Evolutionary conservation across 2,329 filamentous ascomycete genomes (phyloP).

Genomic region (Aspergillus fischeri): DNA sequence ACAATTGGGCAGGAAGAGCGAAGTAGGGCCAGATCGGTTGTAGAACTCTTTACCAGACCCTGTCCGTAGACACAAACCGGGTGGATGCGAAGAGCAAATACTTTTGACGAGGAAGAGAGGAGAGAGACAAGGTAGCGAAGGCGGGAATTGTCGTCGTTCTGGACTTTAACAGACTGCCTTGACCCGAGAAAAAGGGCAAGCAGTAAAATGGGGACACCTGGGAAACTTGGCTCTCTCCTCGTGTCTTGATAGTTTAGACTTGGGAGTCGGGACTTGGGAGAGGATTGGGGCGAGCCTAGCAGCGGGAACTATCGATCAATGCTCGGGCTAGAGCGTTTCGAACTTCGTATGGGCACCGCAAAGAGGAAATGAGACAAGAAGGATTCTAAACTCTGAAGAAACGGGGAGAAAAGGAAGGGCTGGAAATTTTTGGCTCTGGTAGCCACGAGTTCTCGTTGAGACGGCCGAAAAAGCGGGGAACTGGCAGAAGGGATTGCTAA

Average conservation of each 20-base stretch:
- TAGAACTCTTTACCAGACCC: not conserved
- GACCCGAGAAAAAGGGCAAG: not conserved
- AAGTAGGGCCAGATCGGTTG: conserved; percentile 8
- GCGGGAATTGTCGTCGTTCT: not conserved
- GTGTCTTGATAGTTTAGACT: not conserved
- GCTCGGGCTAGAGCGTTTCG: conserved; percentile 4
- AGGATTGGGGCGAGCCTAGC: conserved; percentile 10
- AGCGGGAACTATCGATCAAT: conserved; percentile 13
- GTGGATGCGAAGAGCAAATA: not conserved
- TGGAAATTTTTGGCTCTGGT: not conserved
- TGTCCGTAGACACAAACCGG: not conserved
- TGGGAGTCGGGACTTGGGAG: not conserved
- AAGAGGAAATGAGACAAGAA: not conserved
- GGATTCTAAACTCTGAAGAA: not conserved
- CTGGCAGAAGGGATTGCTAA: not conserved
- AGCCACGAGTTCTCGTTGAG: not conserved
- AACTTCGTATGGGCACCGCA: not conserved
- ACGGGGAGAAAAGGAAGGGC: not conserved
- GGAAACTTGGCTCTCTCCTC: not conserved
- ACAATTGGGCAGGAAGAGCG: conserved; percentile 19
- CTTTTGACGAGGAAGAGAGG: not conserved
- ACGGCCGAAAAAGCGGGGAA: not conserved
- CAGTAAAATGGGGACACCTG: not conserved
- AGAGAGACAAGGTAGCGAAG: not conserved
- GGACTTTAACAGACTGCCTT: not conserved